These are phyloP conservation scores for Draba incana DNA, from an alignment of 345 rosid genomes.

Conservation along the genomic window DNA sequence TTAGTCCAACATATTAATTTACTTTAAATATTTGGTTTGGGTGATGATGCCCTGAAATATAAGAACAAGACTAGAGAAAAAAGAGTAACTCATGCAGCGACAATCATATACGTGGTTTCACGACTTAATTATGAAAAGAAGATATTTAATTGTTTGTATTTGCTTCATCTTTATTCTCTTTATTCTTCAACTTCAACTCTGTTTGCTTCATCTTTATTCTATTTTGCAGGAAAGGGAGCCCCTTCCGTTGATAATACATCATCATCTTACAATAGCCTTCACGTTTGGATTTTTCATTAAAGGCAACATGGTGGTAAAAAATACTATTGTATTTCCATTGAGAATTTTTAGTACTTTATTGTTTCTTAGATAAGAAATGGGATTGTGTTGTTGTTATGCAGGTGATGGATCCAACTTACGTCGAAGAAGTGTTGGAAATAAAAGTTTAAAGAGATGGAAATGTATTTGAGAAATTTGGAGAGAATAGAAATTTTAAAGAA, in stretches of 20 bases:
- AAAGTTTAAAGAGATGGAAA: too few relatives aligned
- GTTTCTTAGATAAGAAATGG: neutral
- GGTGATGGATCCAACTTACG: slow-evolving; percentile 46
- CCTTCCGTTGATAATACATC: slow-evolving; percentile 87
- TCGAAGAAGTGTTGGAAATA: slow-evolving; percentile 88
- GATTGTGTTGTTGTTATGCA: slow-evolving; percentile 10
- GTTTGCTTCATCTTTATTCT: neutral
- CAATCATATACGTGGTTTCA: too few relatives aligned
- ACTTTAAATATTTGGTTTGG: too few relatives aligned
- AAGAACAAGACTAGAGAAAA: too few relatives aligned
- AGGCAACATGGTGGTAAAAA: slow-evolving; percentile 67
- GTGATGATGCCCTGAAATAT: too few relatives aligned
- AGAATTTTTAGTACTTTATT: neutral
- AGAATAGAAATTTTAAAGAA: too few relatives aligned
- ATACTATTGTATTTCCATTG: neutral
- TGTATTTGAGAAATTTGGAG: too few relatives aligned
- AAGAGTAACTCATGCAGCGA: too few relatives aligned
- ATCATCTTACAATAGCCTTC: slow-evolving; percentile 81
- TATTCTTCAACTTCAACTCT: neutral
- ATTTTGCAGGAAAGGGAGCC: slow-evolving; percentile 77
- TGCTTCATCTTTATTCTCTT: too few relatives aligned
- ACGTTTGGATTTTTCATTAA: slow-evolving; percentile 79
- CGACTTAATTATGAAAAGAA: too few relatives aligned
- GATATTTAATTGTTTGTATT: too few relatives aligned
- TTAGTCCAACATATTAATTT: too few relatives aligned